Percentiles rank a stretch among this genome's conserved stretches.
These are phyloP conservation scores for Mortierella sp. DNA, from an alignment of 371 early-diverging fungal species.

Conservation along the genomic window DNA sequence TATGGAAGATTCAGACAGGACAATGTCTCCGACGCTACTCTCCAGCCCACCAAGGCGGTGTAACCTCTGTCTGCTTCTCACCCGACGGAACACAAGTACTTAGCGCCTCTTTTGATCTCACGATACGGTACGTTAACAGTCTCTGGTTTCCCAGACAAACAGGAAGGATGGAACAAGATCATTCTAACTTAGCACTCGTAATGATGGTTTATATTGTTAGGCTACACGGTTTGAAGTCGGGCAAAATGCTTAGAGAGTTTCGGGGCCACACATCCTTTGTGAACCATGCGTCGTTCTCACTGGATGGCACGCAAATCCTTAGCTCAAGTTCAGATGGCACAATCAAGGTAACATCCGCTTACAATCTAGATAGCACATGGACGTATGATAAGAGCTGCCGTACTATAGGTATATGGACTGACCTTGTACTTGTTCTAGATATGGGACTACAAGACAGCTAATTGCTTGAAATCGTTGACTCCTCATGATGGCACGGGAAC, in stretches of 20 bases:
- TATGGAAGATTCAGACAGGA: slow-evolving; percentile 87
- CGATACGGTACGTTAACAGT: slow-evolving; percentile 61
- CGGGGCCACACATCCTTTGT: slow-evolving; percentile 91
- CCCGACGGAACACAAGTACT: slow-evolving; percentile 81
- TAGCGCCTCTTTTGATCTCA: slow-evolving; percentile 83
- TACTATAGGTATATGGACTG: no score
- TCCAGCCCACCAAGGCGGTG: slow-evolving; percentile 87
- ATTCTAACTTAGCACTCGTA: no score
- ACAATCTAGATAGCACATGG: background rate
- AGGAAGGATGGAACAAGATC: no score
- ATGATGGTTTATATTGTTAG: slow-evolving; percentile 46
- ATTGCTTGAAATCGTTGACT: slow-evolving; percentile 64
- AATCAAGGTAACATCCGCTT: slow-evolving; percentile 69
- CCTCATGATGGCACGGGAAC: slow-evolving; percentile 56
- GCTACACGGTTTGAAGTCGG: slow-evolving; percentile 89
- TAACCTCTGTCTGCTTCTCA: slow-evolving; percentile 81
- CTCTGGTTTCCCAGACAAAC: no score
- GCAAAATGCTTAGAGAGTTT: slow-evolving; percentile 88
- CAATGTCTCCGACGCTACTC: slow-evolving; percentile 76
- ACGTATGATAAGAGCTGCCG: background rate
- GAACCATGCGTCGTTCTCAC: slow-evolving; percentile 78
- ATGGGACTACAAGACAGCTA: slow-evolving; percentile 78
- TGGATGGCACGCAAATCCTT: slow-evolving; percentile 73
- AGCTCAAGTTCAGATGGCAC: slow-evolving; percentile 91
- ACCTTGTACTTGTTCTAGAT: slow-evolving; percentile 57